Base-by-base conservation (phyloP, 306 rosid species). In the Quercus dentata region DNA sequence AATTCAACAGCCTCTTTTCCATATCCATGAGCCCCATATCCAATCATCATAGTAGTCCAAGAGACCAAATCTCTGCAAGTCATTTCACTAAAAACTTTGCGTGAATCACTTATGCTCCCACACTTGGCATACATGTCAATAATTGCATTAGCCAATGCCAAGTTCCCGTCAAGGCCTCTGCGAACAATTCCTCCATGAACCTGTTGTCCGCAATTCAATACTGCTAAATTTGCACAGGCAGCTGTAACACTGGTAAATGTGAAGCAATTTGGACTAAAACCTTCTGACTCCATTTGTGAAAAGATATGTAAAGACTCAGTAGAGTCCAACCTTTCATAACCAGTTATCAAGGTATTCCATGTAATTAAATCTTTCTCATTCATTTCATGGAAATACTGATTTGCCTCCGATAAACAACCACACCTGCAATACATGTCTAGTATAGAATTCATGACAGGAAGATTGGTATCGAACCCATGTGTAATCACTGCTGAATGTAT, bases 1-100 rank as follows among this genome's bases (percentile, higher is more conserved):
- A 93, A 77, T 44, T 77, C 83, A 77, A 90, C 86, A 23, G 90
- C 93, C 77, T 90, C 91, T 74, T 82, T 83, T 68, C 97, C 98
- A 80, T 87, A 81, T 64, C 97, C 98, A 75, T 93, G 97, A 77
- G 89, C 83, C 25, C 98, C 94, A 18, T 81, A 91, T 38, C 93
- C 97, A 54, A 88, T 82, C 88, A 93, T 86, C 94, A 93, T 91
- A 56, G 93, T 81, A 57, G 98, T 93, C 98, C 98, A 93, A 10
- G 97, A 85, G 81, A 91, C 92, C 84, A 93, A 79, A 81, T 87
- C 81, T 86, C 83, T 82, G 51, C 56, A 31, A 5, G 74, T 58
- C 92, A 93, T 89, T 81, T 82, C 82, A 9, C 75, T 67, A 79
- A 88, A 93, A 77, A 87, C 59, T 80, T 89, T 88, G 79, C 69